These are phyloP conservation scores for Fraxinus xanthoxyloides DNA, from an alignment of 305 asterid species.

Conservation along the genomic window DNA sequence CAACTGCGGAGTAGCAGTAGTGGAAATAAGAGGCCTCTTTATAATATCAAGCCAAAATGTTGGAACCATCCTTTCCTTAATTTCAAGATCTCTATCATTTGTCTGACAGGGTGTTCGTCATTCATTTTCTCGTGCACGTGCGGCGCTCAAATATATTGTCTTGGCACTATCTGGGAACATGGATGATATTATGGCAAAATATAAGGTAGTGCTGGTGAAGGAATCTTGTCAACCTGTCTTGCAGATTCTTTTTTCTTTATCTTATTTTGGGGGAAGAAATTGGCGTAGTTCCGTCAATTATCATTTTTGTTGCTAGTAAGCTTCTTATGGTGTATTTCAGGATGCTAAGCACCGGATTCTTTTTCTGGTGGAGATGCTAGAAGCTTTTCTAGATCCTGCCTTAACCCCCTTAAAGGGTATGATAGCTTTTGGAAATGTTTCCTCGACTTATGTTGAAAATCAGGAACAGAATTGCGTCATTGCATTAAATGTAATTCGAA, in stretches of 20 bases:
- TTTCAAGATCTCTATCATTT: constrained; percentile 24
- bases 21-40: constrained; percentile 13
- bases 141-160: constrained; percentile 87
- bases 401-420: constrained; percentile 78
- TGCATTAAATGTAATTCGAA: constrained; percentile 72
- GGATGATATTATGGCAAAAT: constrained; percentile 82
- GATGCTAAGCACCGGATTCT: constrained; percentile 79
- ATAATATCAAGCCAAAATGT: constrained; percentile 23
- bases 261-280: constrained; percentile 3
- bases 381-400: constrained; percentile 86
- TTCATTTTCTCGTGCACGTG: constrained; percentile 77
- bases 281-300: constrained; percentile 11
- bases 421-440: constrained; percentile 81
- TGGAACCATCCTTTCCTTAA: constrained; percentile 19
- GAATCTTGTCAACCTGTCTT: constrained; percentile 5
- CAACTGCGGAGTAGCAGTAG: neutral
- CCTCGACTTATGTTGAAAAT: constrained; percentile 60
- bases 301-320: constrained; percentile 23
- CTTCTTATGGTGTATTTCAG: constrained; percentile 45
- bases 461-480: constrained; percentile 71
- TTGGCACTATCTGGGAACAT: constrained; percentile 89
- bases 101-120: constrained; percentile 65
- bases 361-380: constrained; percentile 94
- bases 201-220: constrained; percentile 57
- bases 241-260: neutral